These are phyloP conservation scores for Talaromyces marneffei DNA, from an alignment of 2,329 filamentous ascomycete species.

Conservation along the genomic window DNA sequence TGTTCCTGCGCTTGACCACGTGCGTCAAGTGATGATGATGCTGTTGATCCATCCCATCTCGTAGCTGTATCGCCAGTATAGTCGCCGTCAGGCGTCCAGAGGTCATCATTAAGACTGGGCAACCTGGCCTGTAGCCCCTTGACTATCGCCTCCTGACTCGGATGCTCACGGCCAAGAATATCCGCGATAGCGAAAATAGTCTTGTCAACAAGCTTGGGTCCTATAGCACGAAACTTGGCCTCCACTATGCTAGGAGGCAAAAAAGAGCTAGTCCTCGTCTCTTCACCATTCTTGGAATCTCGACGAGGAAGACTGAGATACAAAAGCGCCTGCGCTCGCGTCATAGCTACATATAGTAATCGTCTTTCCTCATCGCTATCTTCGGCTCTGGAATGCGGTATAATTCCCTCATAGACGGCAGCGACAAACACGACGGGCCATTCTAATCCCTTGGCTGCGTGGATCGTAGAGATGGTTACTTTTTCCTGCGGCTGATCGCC, in stretches of 20 bases:
- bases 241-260: conserved; percentile 53
- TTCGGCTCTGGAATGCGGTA: conserved; percentile 81
- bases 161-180: conserved; percentile 62
- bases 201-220: conserved; percentile 61
- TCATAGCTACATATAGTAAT: conserved; percentile 94
- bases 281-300: conserved; percentile 54
- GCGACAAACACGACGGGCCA: conserved; percentile 96
- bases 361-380: conserved; percentile 82
- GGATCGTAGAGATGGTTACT: conserved; percentile 91
- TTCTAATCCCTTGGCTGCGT: conserved; percentile 90
- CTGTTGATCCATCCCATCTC: conserved; percentile 33
- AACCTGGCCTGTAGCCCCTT: conserved; percentile 40
- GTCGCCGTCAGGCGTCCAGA: conserved; percentile 61
- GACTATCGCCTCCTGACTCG: conserved; percentile 51
- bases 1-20: conserved; percentile 15
- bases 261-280: conserved; percentile 66
- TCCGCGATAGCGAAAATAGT: conserved; percentile 62
- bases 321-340: conserved; percentile 75
- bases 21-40: conserved; percentile 16
- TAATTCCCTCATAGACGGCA: conserved; percentile 80
- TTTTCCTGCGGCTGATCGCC: conserved; percentile 48
- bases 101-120: conserved; percentile 59
- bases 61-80: conserved; percentile 30
- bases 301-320: conserved; percentile 77
- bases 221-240: conserved; percentile 53